Base-by-base conservation (phyloP, 352 stramenopile species). In the Elongisporangium prolatum region DNA sequence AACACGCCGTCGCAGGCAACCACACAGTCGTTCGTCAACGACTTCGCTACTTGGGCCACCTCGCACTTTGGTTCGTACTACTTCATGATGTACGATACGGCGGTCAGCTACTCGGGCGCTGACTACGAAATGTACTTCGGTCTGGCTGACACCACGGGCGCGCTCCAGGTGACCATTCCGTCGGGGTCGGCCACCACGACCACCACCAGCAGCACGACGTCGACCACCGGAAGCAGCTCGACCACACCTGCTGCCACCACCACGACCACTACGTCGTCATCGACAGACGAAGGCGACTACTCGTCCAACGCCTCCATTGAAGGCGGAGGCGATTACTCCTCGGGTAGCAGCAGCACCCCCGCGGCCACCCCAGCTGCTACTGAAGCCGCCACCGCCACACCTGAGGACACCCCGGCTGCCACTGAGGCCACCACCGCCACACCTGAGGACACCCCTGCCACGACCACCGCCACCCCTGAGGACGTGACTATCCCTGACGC, bases 31-130 rank as follows among this genome's bases (percentile, higher is more conserved):
- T 85, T 74, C 69, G 48, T 80, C 10, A 59, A 76, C 61, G 75
- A 80, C 64, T 84, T 80, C 55, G 38, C n/a, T 2, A 53, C 53
- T 6, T 86, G 76, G 76, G 67, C 72, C 8, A 13, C 44, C 0
- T 56, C 50, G 48, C 62, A 78, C 63, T 53, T 50, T 28, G 51
- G 63, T 50, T 63, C 73, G 48, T 82, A 74, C 64, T 86, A 60
- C 55, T 86, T 86, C 72, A 82, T 84, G 76, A 80, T 84, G 75
- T 85, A 74, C 65, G 75, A 88, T 62, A 74, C 71, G 9, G 85
- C 59, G 49, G 61, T 54, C 21, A 69, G 63, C 49, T 83, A 88
- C 74, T 61, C 65, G 1, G 67, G 68, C 18, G 49, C 37, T 3
- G 65, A 80, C 49, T 89, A 77, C 68, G 80, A 89, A 61, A 84